These are phyloP conservation scores for Geosmithia putterillii DNA, from an alignment of 2,329 filamentous ascomycete species.

Conservation along the genomic window DNA sequence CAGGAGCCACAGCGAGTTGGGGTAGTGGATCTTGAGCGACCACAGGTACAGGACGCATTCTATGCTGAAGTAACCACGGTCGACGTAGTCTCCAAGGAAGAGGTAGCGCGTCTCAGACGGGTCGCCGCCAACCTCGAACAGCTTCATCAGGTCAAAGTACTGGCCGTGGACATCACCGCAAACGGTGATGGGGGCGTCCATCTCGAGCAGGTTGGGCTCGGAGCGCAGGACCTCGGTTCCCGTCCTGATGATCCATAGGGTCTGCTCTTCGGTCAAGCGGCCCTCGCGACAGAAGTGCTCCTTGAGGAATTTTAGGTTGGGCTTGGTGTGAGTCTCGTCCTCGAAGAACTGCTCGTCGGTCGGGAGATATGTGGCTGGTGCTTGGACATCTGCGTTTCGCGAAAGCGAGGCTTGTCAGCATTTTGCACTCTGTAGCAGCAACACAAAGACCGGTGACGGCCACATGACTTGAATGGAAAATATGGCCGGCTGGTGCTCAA, in stretches of 20 bases:
- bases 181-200: slow-evolving; percentile 98
- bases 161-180: slow-evolving; percentile 98
- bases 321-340: slow-evolving; percentile 74
- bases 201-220: slow-evolving; percentile 94
- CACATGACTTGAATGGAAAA: not conserved
- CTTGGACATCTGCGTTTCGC: slow-evolving; percentile 73
- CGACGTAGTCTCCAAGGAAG: slow-evolving; percentile 95
- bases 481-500: not conserved
- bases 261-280: slow-evolving; percentile 92
- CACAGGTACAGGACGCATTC: slow-evolving; percentile 98
- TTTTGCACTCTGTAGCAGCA: too few relatives aligned
- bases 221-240: slow-evolving; percentile 78
- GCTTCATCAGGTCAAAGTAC: slow-evolving; percentile 99
- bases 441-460: too few relatives aligned
- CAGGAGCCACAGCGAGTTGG: slow-evolving; percentile 90
- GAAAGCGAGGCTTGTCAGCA: not conserved
- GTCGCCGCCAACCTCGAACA: slow-evolving; percentile 96
- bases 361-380: slow-evolving; percentile 84
- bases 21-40: slow-evolving; percentile 98
- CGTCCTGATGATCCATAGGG: slow-evolving; percentile 83
- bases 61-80: slow-evolving; percentile 97
- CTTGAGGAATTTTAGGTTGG: slow-evolving; percentile 88
- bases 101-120: slow-evolving; percentile 93
- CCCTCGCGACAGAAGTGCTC: slow-evolving; percentile 98
- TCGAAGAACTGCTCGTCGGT: slow-evolving; percentile 92